A percentile compares a stretch with the other conserved stretches of the same genome.
phyloP scores from a whole-genome alignment of 352 stramenopile species.

The Globisporangium canariense region DNA sequence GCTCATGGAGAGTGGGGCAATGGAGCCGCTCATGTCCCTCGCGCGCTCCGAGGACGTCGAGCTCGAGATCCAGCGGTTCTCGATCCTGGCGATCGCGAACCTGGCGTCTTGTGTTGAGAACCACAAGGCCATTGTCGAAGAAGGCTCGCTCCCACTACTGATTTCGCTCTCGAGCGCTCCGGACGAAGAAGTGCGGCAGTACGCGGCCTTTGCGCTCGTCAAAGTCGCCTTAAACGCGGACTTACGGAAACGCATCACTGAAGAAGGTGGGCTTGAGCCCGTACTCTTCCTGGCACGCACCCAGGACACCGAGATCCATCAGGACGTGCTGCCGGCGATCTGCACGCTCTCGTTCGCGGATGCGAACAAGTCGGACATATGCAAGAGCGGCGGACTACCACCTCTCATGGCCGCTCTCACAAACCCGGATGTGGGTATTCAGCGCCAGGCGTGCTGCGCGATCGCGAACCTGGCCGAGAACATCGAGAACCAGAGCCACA shows the following conservation, averaged over 20 bases:
- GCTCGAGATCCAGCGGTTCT: constrained; percentile 93
- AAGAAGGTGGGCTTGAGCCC: constrained; percentile 93
- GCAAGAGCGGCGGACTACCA: constrained; percentile 89
- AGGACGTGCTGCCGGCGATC: constrained; percentile 89
- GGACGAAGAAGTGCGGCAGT: constrained; percentile 93
- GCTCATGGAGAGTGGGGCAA: constrained; percentile 91
- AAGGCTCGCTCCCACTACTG: constrained; percentile 92
- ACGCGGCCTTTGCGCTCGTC: constrained; percentile 93
- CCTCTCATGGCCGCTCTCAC: constrained; percentile 82
- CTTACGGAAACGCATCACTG: constrained; percentile 91
- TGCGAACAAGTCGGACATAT: constrained; percentile 94
- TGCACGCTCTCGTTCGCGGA: constrained; percentile 92
- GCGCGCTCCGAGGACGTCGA: constrained; percentile 93
- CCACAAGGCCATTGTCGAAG: constrained; percentile 91
- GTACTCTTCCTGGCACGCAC: constrained; percentile 95
- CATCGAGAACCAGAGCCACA: constrained; percentile 91
- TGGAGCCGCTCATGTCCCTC: constrained; percentile 95
- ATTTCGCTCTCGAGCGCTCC: constrained; percentile 94
- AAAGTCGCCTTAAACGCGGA: constrained; percentile 96
- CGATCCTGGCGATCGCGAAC: constrained; percentile 93
- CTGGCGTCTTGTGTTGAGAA: constrained; percentile 93
- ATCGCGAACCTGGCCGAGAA: constrained; percentile 94
- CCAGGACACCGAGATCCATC: constrained; percentile 90
- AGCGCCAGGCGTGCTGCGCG: constrained; percentile 92
- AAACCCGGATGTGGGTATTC: constrained; percentile 70